Evolutionary conservation across 129 eudicot species (phyloP).

Genomic region (Helichrysum umbraculigerum): DNA sequence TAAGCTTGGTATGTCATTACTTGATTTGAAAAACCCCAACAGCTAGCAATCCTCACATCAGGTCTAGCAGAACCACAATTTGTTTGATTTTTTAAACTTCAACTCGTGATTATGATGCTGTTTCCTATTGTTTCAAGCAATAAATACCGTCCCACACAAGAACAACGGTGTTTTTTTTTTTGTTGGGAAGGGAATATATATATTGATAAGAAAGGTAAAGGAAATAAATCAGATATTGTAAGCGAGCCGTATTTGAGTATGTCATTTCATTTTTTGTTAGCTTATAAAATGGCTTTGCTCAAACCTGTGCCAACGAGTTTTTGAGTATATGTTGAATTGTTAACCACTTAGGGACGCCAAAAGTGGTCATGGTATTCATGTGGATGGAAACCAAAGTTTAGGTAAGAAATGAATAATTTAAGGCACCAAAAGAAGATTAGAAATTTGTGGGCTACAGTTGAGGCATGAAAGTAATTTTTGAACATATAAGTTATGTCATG

Average conservation of each 20-base stretch:
- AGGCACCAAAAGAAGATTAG: background rate
- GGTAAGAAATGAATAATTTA: background rate
- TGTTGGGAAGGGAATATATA: background rate
- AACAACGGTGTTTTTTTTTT: background rate
- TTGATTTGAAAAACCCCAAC: background rate
- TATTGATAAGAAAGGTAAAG: background rate
- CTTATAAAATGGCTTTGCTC: background rate
- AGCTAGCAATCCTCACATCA: background rate
- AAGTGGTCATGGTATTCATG: constrained; percentile 8
- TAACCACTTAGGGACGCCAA: background rate
- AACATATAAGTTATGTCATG: constrained; percentile 10
- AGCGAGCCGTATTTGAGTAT: background rate
- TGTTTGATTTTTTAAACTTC: no score
- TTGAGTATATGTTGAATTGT: background rate
- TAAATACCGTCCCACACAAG: background rate
- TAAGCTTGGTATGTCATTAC: no score
- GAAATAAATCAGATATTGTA: background rate
- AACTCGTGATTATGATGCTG: no score
- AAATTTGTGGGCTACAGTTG: background rate
- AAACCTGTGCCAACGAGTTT: background rate
- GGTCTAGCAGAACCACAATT: no score
- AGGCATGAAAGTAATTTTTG: background rate
- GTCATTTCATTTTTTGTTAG: constrained; percentile 1
- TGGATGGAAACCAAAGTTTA: constrained; percentile 5
- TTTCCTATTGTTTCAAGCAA: no score